Conservation (phyloP, 2,329 filamentous ascomycete species). For the Arthrobotrys entomopaga region DNA sequence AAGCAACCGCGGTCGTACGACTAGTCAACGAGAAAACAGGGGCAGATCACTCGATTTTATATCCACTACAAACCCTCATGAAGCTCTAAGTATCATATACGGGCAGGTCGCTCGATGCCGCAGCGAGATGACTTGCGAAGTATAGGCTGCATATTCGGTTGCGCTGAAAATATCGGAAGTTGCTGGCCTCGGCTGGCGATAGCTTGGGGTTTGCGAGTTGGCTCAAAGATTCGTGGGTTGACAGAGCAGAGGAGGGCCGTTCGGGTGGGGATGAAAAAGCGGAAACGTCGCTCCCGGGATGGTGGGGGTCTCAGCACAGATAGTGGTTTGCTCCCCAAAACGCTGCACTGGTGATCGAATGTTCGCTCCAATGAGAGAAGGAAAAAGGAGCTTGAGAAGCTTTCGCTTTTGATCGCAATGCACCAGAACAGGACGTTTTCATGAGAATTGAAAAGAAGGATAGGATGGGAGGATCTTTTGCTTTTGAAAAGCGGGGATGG, state of each 20-base stretch:
- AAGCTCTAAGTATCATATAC: conserved; percentile 17
- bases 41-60: conserved; percentile 31
- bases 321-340: conserved; percentile 47
- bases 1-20: conserved; percentile 53
- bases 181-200: conserved; percentile 8
- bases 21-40: conserved; percentile 10
- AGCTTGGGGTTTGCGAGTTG: conserved; percentile 14
- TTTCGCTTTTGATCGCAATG: conserved; percentile 47
- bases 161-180: conserved; percentile 14
- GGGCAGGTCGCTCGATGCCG: conserved; percentile 24
- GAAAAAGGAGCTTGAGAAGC: conserved; percentile 32
- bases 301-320: conserved; percentile 55
- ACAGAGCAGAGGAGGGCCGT: conserved; percentile 9
- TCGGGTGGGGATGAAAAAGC: conserved; percentile 43
- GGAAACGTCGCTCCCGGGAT: conserved; percentile 44
- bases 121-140: conserved; percentile 5
- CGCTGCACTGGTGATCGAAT: conserved; percentile 38
- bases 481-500: conserved; percentile 52
- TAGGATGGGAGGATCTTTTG: conserved; percentile 43
- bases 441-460: conserved; percentile 45
- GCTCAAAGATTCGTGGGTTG: conserved; percentile 36
- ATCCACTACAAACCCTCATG: conserved; percentile 20
- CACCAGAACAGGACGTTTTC: conserved; percentile 47
- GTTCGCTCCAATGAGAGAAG: conserved; percentile 33
- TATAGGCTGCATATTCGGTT: conserved; percentile 12